A percentile compares a stretch with the other conserved stretches of the same genome.
Evolutionary conservation across 306 rosid genomes (phyloP).

Genomic region (Castanea crenata): DNA sequence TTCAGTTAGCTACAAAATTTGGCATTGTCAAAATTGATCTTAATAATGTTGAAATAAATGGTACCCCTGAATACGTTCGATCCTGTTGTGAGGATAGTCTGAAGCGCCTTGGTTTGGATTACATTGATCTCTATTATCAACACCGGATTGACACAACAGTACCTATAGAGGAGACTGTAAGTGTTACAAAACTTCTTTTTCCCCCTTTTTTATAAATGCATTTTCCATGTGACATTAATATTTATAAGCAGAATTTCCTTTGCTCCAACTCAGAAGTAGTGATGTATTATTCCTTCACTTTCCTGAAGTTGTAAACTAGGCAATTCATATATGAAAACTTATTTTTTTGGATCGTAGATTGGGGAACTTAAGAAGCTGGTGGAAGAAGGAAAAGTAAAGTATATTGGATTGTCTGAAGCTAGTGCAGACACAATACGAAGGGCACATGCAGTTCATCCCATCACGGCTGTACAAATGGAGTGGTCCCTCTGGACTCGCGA

Average conservation of each 20-base stretch:
- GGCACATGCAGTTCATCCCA: conserved; percentile 82
- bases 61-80: conserved; percentile 78
- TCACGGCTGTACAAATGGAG: conserved; percentile 71
- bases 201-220: neutral
- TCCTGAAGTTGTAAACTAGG: neutral
- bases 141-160: conserved; percentile 75
- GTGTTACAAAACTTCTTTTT: neutral
- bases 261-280: neutral
- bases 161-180: conserved; percentile 83
- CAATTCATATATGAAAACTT: no score
- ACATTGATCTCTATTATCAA: conserved; percentile 83
- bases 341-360: conserved; percentile 32
- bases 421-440: conserved; percentile 60
- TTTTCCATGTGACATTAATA: neutral
- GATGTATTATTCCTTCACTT: neutral
- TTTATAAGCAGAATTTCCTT: neutral
- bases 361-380: conserved; percentile 62
- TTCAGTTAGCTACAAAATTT: conserved; percentile 82
- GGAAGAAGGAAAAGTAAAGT: conserved; percentile 62
- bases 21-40: conserved; percentile 45
- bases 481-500: conserved; percentile 83
- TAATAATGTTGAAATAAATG: conserved; percentile 37
- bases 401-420: conserved; percentile 70
- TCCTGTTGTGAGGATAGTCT: conserved; percentile 76
- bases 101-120: conserved; percentile 63